Conservation (phyloP, 1,139 yeast genomes). For the Pichia inconspicua region DNA sequence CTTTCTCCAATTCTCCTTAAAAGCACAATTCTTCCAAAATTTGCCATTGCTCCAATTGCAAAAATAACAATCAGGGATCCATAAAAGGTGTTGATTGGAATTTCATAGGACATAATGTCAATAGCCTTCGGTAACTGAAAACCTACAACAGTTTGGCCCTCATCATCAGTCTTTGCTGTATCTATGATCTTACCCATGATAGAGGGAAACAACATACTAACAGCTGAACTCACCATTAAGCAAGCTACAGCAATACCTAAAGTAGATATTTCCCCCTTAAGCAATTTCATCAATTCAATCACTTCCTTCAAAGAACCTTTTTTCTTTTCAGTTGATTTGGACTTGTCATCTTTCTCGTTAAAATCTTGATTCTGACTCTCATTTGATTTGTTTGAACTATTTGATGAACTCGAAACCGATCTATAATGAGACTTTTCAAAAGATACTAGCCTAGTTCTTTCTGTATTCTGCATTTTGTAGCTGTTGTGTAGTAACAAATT, state of each 20-base stretch:
- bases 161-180: slow-evolving; percentile 38
- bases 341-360: not conserved
- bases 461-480: not conserved
- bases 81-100: slow-evolving; percentile 25
- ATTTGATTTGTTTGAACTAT: not conserved
- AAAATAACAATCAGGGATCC: slow-evolving; percentile 31
- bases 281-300: slow-evolving; percentile 22
- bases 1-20: slow-evolving; percentile 45
- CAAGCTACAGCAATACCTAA: slow-evolving; percentile 25
- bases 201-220: slow-evolving; percentile 41
- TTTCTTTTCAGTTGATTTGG: slow-evolving; percentile 6
- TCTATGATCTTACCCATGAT: slow-evolving; percentile 36
- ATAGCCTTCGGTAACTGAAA: slow-evolving; percentile 16
- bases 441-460: not conserved
- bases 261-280: slow-evolving; percentile 26
- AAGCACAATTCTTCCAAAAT: slow-evolving; percentile 44
- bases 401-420: not conserved
- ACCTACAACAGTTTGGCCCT: slow-evolving; percentile 4
- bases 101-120: slow-evolving; percentile 17
- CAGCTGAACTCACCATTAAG: slow-evolving; percentile 27
- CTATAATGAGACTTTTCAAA: not conserved
- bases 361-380: not conserved
- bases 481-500: not conserved
- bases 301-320: slow-evolving; percentile 24
- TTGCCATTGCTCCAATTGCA: slow-evolving; percentile 41